Base-by-base conservation (phyloP, 2,329 filamentous ascomycete species). In the Xylaria arbuscula region DNA sequence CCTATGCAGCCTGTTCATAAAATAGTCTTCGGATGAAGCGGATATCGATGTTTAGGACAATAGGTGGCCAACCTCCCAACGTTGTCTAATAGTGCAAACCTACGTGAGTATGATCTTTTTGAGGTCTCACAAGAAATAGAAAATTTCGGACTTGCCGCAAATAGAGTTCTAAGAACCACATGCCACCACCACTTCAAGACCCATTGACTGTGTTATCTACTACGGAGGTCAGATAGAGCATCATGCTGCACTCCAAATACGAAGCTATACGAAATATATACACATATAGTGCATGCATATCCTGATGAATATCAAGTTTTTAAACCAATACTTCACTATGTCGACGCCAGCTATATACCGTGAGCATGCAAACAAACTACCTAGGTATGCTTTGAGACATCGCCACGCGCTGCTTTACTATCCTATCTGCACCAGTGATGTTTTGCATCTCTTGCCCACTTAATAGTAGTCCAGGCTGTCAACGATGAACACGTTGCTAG, bases 401-500 rank as follows among this genome's bases (percentile, higher is more conserved):
- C 19, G 54, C 53, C 59, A 48, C 45, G 45, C 64, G 59, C 62
- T 32, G 62, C 57, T 68, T 57, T 59, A 55, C 28, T 54, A 7
- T 54, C 10, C n/a, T 56, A 17, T 28, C 17, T 6, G 38, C 50
- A 45, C 58, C 53, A 51, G 45, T n/a, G n/a, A 53, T 57, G 17
- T 56, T 24, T 56, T 40, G 45, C 54, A 17, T 19, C 4, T 22
- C 40, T 57, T 64, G 61, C 40, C 66, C 68, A 64, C 66, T 40
- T 50, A 5, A 11, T 38, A 55, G 42, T 19, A 53, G 40, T 57
- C 17, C 28, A 38, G 32, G 58, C 63, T 59, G 60, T 66, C 47
- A 56, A 48, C 10, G 63, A 58, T 38, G 66, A 56, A 69, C 69
- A 68, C 62, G 69, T 70, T 32, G 40, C 58, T 38, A 54, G 67